Conservation (phyloP, 2,329 filamentous ascomycete species). For the Chrysoporthe cubensis region DNA sequence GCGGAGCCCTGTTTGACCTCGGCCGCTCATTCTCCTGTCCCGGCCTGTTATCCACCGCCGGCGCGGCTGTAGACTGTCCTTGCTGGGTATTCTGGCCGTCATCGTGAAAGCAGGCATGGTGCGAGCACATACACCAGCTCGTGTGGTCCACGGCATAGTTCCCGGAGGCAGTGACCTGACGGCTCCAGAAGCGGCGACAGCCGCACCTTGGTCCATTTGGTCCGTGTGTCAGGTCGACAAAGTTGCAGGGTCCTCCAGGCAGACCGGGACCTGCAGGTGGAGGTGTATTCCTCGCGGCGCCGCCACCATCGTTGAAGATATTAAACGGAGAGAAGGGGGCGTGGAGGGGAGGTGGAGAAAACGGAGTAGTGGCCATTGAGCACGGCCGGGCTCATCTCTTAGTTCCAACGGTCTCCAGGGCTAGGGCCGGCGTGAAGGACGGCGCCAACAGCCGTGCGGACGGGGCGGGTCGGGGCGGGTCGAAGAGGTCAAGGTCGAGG, state of each 20-base stretch:
- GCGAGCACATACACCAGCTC: conserved; percentile 64
- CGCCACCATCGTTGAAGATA: conserved; percentile 55
- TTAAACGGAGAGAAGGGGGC: conserved; percentile 54
- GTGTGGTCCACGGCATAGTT: conserved; percentile 45
- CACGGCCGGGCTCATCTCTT: conserved; percentile 40
- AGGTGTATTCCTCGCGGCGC: conserved; percentile 29
- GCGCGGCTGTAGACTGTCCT: conserved; percentile 26
- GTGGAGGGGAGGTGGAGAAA: conserved; percentile 47
- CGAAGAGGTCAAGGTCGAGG: conserved; percentile 14
- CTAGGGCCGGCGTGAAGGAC: conserved; percentile 27
- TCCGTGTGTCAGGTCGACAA: conserved; percentile 56
- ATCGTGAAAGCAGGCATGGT: conserved; percentile 66
- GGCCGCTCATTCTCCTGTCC: conserved; percentile 59
- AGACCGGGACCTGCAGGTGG: conserved; percentile 39
- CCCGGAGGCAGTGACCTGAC: conserved; percentile 40
- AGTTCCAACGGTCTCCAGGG: conserved; percentile 31
- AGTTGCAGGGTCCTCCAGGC: conserved; percentile 61
- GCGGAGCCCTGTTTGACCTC: conserved; percentile 50
- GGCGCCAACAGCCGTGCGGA: conserved; percentile 14
- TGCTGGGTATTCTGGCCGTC: conserved; percentile 41
- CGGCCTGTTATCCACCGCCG: conserved; percentile 26
- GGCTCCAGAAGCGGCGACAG: conserved; percentile 65
- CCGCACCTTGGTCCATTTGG: conserved; percentile 59
- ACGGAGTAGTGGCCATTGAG: conserved; percentile 58
- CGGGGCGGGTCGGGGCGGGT: conserved; percentile 8